A percentile compares a stretch with the other conserved stretches of the same genome.
phyloP scores from a whole-genome alignment of 306 rosid species.

The Prunus salicina region DNA sequence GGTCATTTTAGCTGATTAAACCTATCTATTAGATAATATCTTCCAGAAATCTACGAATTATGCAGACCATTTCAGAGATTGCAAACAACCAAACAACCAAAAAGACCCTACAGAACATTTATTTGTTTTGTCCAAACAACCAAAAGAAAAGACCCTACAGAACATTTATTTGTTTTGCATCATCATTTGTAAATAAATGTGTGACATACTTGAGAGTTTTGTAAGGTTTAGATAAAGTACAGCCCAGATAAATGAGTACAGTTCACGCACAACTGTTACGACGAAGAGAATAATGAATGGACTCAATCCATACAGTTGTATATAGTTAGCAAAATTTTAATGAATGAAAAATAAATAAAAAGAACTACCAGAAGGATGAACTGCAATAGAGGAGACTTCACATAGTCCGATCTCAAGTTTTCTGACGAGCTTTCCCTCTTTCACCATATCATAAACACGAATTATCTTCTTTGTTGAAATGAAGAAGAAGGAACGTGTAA shows the following conservation, averaged over 20 bases:
- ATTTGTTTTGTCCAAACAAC: background rate
- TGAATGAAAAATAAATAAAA: background rate
- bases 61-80: background rate
- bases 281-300: background rate
- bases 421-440: slow-evolving; percentile 43
- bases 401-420: slow-evolving; percentile 87
- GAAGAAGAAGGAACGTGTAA: slow-evolving; percentile 71
- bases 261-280: background rate
- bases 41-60: background rate
- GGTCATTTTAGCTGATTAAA: no score
- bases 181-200: background rate
- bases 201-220: slow-evolving; percentile 59
- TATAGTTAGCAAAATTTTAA: background rate
- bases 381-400: slow-evolving; percentile 80
- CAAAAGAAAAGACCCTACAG: background rate
- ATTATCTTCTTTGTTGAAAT: slow-evolving; percentile 68
- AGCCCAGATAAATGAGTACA: slow-evolving; percentile 10
- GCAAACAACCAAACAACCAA: background rate
- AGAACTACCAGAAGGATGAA: slow-evolving; percentile 85
- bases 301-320: background rate
- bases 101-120: background rate
- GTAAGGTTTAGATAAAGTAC: slow-evolving; percentile 70
- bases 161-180: background rate
- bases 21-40: background rate
- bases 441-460: slow-evolving; percentile 74